Evolutionary conservation across 208 protist genomes (phyloP).

Genomic region (Phytomonas sp.): DNA sequence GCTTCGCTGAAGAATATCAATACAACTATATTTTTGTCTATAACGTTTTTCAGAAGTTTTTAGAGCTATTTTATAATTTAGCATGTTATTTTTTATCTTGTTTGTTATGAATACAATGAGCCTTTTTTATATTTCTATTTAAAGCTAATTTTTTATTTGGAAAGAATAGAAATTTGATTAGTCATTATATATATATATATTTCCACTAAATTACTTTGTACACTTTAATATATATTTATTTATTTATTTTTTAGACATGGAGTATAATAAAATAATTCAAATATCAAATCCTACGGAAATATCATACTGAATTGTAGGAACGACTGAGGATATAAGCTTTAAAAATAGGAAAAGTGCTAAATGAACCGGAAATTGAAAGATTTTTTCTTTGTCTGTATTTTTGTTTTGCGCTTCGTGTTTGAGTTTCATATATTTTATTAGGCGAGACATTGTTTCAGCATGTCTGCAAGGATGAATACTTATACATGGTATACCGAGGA

Average conservation of each 20-base stretch:
- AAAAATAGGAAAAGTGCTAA: conserved; percentile 66
- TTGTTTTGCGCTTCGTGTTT: conserved; percentile 35
- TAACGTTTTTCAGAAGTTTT: background rate
- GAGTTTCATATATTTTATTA: conserved; percentile 74
- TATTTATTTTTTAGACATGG: background rate
- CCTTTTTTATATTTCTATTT: no score
- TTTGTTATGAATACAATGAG: no score
- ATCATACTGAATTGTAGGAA: conserved; percentile 96
- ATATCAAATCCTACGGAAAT: conserved; percentile 82
- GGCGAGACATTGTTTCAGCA: conserved; percentile 91
- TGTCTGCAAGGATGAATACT: conserved; percentile 96
- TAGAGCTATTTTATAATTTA: no score
- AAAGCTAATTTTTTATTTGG: no score
- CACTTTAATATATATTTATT: background rate
- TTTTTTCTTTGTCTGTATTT: conserved; percentile 19
- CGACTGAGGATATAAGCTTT: conserved; percentile 93
- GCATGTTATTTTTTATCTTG: no score
- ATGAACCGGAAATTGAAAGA: conserved; percentile 40
- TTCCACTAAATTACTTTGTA: background rate
- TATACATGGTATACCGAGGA: conserved; percentile 71
- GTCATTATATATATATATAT: no score
- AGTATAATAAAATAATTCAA: conserved; percentile 5
- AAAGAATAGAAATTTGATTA: no score
- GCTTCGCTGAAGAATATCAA: background rate
- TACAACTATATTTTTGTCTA: background rate